A percentile compares a stretch with the other conserved stretches of the same genome.
Conservation (phyloP, 2,329 filamentous ascomycete genomes). For the Cordyceps farinosa region DNA sequence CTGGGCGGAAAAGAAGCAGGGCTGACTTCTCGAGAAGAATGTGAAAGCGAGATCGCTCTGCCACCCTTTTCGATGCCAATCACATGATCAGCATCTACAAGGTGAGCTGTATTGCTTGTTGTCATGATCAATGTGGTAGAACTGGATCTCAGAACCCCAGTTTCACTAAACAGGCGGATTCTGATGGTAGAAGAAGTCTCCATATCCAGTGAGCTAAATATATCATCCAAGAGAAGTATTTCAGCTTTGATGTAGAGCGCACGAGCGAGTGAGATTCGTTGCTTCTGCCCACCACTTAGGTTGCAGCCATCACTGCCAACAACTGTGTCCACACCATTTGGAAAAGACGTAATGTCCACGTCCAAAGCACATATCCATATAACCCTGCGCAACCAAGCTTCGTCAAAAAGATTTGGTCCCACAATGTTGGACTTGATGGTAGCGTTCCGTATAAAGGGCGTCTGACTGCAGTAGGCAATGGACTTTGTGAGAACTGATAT, state of each 20-base stretch:
- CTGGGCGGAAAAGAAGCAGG: background rate
- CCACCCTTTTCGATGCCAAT: background rate
- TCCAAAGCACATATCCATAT: constrained; percentile 24
- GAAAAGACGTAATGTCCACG: constrained; percentile 27
- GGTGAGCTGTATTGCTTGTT: constrained; percentile 22
- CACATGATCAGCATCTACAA: constrained; percentile 7
- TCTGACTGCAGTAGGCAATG: constrained; percentile 25
- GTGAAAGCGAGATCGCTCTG: background rate
- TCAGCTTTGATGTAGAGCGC: constrained; percentile 29
- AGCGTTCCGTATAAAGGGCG: constrained; percentile 29
- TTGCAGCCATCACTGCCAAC: constrained; percentile 36
- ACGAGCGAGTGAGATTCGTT: constrained; percentile 25
- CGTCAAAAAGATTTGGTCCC: constrained; percentile 23
- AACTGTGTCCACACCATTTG: constrained; percentile 30
- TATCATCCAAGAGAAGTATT: constrained; percentile 29
- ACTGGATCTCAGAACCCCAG: constrained; percentile 13
- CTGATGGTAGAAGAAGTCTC: constrained; percentile 20
- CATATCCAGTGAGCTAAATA: constrained; percentile 31
- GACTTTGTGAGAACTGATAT: constrained; percentile 1
- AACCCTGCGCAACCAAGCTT: constrained; percentile 29
- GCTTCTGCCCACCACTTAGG: constrained; percentile 29
- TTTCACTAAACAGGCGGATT: constrained; percentile 20
- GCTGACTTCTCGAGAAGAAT: background rate
- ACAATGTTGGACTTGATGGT: constrained; percentile 33
- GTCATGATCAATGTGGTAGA: constrained; percentile 20